These are phyloP conservation scores for Paxillus ammoniavirescens DNA, from an alignment of 768 basidiomycete species.

Conservation along the genomic window DNA sequence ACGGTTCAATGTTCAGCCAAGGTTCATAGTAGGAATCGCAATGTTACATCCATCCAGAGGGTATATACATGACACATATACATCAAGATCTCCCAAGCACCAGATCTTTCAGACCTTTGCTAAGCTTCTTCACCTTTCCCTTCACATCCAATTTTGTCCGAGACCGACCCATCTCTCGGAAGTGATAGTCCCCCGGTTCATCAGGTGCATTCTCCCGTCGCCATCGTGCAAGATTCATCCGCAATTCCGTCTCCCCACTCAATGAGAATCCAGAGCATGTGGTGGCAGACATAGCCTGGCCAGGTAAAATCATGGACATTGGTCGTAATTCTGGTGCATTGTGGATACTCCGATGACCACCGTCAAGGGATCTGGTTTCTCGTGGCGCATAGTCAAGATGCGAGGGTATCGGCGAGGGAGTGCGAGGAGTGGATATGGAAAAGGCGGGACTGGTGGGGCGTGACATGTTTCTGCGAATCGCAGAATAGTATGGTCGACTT, in stretches of 20 bases:
- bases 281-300: slow-evolving; percentile 15
- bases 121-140: slow-evolving; percentile 27
- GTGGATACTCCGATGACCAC: slow-evolving; percentile 19
- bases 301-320: slow-evolving; percentile 28
- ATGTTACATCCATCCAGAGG: neutral
- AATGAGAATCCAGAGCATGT: slow-evolving; percentile 46
- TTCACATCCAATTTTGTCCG: slow-evolving; percentile 21
- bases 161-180: slow-evolving; percentile 26
- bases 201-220: slow-evolving; percentile 29
- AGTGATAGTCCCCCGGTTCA: slow-evolving; percentile 30
- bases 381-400: slow-evolving; percentile 22
- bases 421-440: slow-evolving; percentile 24
- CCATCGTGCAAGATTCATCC: slow-evolving; percentile 50
- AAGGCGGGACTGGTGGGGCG: slow-evolving; percentile 37
- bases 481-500: slow-evolving; percentile 52
- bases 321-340: slow-evolving; percentile 21
- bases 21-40: neutral
- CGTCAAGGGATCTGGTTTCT: slow-evolving; percentile 34
- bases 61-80: neutral
- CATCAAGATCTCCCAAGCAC: slow-evolving; percentile 26
- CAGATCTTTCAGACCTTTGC: slow-evolving; percentile 31
- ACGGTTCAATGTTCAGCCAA: neutral
- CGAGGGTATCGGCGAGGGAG: slow-evolving; percentile 26
- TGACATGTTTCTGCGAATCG: slow-evolving; percentile 49
- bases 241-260: slow-evolving; percentile 58